A percentile compares a stretch with the other conserved stretches of the same genome.
These are phyloP conservation scores for Venturia carpophila DNA, from an alignment of 2,329 filamentous ascomycete genomes.

Conservation along the genomic window DNA sequence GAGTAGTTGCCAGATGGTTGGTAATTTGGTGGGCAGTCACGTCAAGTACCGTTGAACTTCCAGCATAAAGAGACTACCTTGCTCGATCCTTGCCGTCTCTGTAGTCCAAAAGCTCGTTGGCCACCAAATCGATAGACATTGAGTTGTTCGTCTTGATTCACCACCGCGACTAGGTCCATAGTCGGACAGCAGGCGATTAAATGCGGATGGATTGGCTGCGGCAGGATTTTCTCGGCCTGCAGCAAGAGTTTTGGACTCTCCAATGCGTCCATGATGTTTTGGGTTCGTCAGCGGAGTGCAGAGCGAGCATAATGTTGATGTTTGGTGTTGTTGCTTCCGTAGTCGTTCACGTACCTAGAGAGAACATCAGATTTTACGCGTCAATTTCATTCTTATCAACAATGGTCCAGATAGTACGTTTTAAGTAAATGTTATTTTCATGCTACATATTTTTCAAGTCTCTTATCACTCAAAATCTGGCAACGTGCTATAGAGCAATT, in stretches of 20 bases:
- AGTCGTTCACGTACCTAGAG: background rate
- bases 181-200: constrained; percentile 67
- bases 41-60: constrained; percentile 37
- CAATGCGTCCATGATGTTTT: constrained; percentile 12
- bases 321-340: background rate
- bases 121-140: constrained; percentile 72
- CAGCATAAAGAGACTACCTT: constrained; percentile 36
- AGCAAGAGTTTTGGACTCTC: constrained; percentile 25
- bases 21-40: background rate
- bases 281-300: background rate
- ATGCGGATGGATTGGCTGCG: constrained; percentile 33
- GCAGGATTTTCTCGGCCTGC: constrained; percentile 36
- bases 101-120: constrained; percentile 56
- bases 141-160: constrained; percentile 59
- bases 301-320: constrained; percentile 3
- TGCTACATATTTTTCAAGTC: background rate
- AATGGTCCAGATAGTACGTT: background rate
- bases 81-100: constrained; percentile 31
- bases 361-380: background rate
- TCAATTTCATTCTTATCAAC: background rate
- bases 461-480: background rate
- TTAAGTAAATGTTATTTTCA: background rate
- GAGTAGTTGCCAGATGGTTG: background rate
- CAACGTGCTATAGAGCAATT: no score
- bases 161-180: constrained; percentile 74